Evolutionary conservation across 2,329 filamentous ascomycete genomes (phyloP).

Genomic region (Calycina herbarum): DNA sequence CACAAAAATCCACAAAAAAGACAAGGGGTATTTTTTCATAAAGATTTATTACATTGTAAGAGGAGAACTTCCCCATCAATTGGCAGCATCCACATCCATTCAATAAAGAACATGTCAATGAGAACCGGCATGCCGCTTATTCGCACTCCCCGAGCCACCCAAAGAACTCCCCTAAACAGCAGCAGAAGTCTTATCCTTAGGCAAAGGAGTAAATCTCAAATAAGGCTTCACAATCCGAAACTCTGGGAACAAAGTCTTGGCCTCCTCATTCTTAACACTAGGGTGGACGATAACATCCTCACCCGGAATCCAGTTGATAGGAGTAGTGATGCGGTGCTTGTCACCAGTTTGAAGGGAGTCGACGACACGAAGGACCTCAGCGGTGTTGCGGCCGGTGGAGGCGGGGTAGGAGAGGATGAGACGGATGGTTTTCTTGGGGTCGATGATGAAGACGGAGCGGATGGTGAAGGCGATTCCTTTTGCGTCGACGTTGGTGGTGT

Average conservation of each 20-base stretch:
- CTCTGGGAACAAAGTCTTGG: conserved; percentile 83
- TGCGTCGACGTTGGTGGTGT: conserved; percentile 75
- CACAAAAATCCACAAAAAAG: too few species aligned
- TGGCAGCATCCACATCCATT: too few species aligned
- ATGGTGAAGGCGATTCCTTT: conserved; percentile 92
- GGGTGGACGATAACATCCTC: conserved; percentile 93
- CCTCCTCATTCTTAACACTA: conserved; percentile 77
- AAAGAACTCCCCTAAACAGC: conserved; percentile 20
- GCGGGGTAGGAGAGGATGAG: conserved; percentile 92
- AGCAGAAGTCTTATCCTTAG: conserved; percentile 50
- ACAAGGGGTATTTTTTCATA: too few species aligned
- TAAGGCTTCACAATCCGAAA: conserved; percentile 69
- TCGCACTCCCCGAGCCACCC: too few species aligned
- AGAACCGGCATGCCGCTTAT: too few species aligned
- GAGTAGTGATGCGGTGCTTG: conserved; percentile 84
- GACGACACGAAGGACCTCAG: conserved; percentile 75
- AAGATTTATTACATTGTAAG: too few species aligned
- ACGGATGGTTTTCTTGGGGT: conserved; percentile 90
- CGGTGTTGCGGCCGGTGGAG: conserved; percentile 80
- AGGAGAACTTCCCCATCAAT: too few species aligned
- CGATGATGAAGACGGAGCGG: conserved; percentile 91
- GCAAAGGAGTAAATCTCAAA: conserved; percentile 69
- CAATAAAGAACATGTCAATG: too few species aligned
- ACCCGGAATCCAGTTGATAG: conserved; percentile 86
- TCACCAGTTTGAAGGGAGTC: conserved; percentile 82